Evolutionary conservation across 331 rosid genomes (phyloP).

Genomic region (Telfairia occidentalis): DNA sequence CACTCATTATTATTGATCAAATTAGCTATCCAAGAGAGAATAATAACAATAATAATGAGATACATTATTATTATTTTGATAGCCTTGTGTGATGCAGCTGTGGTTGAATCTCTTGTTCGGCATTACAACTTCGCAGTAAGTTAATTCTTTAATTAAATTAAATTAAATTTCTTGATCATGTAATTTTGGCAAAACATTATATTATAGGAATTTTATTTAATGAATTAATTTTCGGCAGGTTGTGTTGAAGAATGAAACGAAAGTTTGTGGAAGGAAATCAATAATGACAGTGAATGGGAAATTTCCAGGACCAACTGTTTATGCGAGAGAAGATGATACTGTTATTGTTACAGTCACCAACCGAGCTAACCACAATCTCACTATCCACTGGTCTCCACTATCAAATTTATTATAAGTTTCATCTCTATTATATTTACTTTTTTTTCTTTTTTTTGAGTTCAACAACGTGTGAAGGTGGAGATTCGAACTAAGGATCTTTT

Average conservation of each 20-base stretch:
- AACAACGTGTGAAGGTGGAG: too few relatives aligned
- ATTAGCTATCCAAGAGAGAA: not conserved
- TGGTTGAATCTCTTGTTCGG: not conserved
- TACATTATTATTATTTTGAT: not conserved
- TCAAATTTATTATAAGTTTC: not conserved
- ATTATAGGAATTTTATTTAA: not conserved
- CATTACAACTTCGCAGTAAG: slow-evolving; percentile 9
- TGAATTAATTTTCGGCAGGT: slow-evolving; percentile 36
- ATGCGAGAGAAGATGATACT: slow-evolving; percentile 66
- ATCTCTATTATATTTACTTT: too few relatives aligned
- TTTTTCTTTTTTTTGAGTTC: too few relatives aligned
- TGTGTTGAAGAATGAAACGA: slow-evolving; percentile 41
- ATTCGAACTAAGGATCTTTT: too few relatives aligned
- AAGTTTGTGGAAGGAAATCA: slow-evolving; percentile 48
- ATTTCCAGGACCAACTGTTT: slow-evolving; percentile 58
- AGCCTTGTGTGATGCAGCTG: not conserved
- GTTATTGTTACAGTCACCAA: slow-evolving; percentile 52
- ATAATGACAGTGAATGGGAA: slow-evolving; percentile 44
- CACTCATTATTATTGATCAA: not conserved
- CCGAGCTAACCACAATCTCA: slow-evolving; percentile 36
- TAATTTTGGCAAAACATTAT: not conserved
- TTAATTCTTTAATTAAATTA: too few relatives aligned
- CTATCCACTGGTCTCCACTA: slow-evolving; percentile 59
- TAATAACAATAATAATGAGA: not conserved
- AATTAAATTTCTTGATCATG: too few relatives aligned